A percentile compares a stretch with the other conserved stretches of the same genome.
Conservation (phyloP, 257 asterid species). For the Nicotiana tomentosiformis region DNA sequence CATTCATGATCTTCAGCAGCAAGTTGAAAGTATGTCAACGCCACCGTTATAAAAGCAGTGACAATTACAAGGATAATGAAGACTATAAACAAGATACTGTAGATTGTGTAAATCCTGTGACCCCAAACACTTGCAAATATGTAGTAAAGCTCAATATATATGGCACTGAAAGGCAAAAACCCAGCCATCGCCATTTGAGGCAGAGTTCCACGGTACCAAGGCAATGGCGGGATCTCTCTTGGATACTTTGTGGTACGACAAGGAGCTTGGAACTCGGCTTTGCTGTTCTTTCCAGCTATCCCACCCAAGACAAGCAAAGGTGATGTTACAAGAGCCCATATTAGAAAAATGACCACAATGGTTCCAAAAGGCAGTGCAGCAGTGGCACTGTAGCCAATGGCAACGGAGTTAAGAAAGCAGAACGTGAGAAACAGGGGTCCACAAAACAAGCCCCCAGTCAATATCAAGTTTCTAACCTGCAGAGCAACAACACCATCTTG, state of each 20-base stretch:
- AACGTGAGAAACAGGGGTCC: slow-evolving; percentile 39
- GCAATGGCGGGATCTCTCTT: slow-evolving; percentile 38
- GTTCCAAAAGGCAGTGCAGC: slow-evolving; percentile 50
- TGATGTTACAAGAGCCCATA: slow-evolving; percentile 45
- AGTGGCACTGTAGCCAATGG: slow-evolving; percentile 39
- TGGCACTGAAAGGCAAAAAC: slow-evolving; percentile 46
- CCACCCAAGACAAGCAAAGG: slow-evolving; percentile 46
- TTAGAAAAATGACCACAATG: slow-evolving; percentile 39
- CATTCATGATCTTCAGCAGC: slow-evolving; percentile 50
- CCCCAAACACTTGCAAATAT: slow-evolving; percentile 53
- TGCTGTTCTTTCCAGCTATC: slow-evolving; percentile 41
- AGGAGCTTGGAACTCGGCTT: slow-evolving; percentile 46
- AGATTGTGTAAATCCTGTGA: slow-evolving; percentile 42
- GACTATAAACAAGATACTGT: slow-evolving; percentile 41
- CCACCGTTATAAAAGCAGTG: slow-evolving; percentile 46
- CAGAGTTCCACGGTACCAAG: slow-evolving; percentile 41
- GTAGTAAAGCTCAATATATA: slow-evolving; percentile 46
- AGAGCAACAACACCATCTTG: background rate
- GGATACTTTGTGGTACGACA: slow-evolving; percentile 46
- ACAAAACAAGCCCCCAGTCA: slow-evolving; percentile 38
- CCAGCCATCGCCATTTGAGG: slow-evolving; percentile 57
- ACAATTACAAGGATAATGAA: slow-evolving; percentile 41
- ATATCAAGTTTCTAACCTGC: slow-evolving; percentile 40
- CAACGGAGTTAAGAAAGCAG: slow-evolving; percentile 43
- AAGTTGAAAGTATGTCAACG: slow-evolving; percentile 47